phyloP scores from a whole-genome alignment of 2,329 filamentous ascomycete genomes.

The Diaporthe sp. region DNA sequence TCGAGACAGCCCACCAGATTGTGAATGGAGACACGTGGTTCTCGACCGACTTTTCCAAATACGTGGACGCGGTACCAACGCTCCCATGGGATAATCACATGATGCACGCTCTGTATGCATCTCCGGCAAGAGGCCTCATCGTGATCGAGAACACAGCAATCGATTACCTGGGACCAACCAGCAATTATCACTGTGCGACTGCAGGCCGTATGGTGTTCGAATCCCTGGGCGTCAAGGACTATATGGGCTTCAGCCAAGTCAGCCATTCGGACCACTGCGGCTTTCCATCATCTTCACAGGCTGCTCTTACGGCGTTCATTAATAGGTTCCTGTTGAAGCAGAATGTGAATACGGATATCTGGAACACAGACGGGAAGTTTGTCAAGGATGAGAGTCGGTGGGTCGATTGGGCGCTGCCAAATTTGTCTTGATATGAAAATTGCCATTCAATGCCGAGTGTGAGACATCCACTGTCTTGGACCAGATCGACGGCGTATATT shows the following conservation, averaged over 20 bases:
- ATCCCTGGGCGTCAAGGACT: neutral
- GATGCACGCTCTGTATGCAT: neutral
- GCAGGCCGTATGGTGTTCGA: neutral
- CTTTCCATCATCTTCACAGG: neutral
- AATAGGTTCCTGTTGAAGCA: neutral
- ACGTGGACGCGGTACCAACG: neutral
- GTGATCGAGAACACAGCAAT: neutral
- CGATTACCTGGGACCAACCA: neutral
- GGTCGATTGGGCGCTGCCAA: neutral
- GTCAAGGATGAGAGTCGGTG: slow-evolving; percentile 6
- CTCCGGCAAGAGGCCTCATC: neutral
- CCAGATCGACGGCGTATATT: neutral
- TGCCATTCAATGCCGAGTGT: neutral
- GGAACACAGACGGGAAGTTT: neutral
- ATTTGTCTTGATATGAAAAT: neutral
- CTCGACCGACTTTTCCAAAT: slow-evolving; percentile 48
- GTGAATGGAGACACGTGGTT: slow-evolving; percentile 62
- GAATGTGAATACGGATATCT: neutral
- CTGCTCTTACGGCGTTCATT: neutral
- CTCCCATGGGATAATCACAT: neutral
- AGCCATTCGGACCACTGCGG: slow-evolving; percentile 6
- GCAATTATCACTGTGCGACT: neutral
- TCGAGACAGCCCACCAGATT: slow-evolving; percentile 52
- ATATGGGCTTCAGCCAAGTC: neutral
- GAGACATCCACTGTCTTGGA: neutral